Evolutionary conservation across 768 basidiomycete species (phyloP), one percentile per base, ranked within the genome.

Genomic region (Xerocomellus chrysenteron): DNA sequence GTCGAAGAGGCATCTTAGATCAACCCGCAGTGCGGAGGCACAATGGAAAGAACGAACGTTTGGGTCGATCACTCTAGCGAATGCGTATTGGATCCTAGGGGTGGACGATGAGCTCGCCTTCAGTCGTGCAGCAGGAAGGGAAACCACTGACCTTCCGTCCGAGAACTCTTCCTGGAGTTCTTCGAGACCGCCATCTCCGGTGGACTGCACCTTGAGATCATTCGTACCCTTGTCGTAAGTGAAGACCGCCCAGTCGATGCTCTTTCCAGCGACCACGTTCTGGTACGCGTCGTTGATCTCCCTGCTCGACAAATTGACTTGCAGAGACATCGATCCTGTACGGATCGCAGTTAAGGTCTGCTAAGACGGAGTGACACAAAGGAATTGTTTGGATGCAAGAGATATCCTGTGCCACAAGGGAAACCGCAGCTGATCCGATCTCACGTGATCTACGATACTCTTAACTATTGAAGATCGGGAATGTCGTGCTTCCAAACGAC

Each of bases 121-220:
- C 26, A 21, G 30, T 50, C 58, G 57, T 21, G 14, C 28, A 32
- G 36, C 1, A 37, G 0, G 6, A 43, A 26, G 43, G 26, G 32
- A 42, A 41, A 50, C 39, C 12, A 68, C 86, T 43, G 58, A 92
- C 92, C 90, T 80, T 56, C 94, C 95, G 71, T 98, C 94, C 41
- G 87, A 91, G 73, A 98, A 98, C 74, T 96, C 94, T 64, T 98
- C 95, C 67, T 91, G 84, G 3, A 98, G 76, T 64, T 94, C 93
- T 61, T 95, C 90, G 12, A 98, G 79, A 1, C 93, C 92, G n/a
- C 88, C 90, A 53, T 77, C 78, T n/a, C 94, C 94, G 2, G 86
- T 88, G 4, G 82, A 79, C 67, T 95, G 93, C 3, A 95, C 87
- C 65, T 92, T 93, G 52, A 96, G 79, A 72, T 94, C 92, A 65